These are phyloP conservation scores for Priceomyces melissophilus DNA, from an alignment of 805 yeast genomes.

Conservation along the genomic window DNA sequence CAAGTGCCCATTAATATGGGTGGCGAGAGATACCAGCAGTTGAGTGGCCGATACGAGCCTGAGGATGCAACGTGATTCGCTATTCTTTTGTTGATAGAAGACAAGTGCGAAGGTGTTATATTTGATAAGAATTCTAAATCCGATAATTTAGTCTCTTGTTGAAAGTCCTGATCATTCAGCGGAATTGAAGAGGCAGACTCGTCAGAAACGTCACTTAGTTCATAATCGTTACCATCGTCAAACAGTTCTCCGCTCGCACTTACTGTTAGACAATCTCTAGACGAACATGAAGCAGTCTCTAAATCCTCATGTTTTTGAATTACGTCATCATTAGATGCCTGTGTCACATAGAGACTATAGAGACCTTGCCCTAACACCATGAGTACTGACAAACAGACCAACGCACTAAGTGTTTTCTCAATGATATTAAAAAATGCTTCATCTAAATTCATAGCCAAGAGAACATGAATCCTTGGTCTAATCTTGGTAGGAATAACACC, in stretches of 20 bases:
- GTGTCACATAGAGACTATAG: not conserved
- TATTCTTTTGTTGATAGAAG: constrained; percentile 1
- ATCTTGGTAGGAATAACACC: constrained; percentile 51
- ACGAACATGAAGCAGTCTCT: not conserved
- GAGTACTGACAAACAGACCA: not conserved
- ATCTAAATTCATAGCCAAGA: constrained; percentile 42
- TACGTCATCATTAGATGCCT: not conserved
- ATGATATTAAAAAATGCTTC: constrained; percentile 26
- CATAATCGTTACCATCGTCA: constrained; percentile 1
- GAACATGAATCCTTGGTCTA: constrained; percentile 56
- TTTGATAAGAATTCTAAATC: constrained; percentile 1
- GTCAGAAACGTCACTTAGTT: not conserved
- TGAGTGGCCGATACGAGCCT: not conserved
- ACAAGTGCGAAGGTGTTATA: not conserved
- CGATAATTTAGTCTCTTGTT: not conserved
- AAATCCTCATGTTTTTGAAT: not conserved
- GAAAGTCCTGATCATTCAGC: not conserved
- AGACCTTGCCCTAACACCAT: not conserved
- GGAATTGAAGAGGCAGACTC: not conserved
- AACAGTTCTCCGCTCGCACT: not conserved
- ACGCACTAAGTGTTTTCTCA: not conserved
- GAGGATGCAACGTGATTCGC: not conserved
- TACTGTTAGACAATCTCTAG: not conserved
- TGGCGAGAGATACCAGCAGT: constrained; percentile 20
- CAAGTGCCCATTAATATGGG: constrained; percentile 40